phyloP scores from a whole-genome alignment of 768 basidiomycete genomes.

The Boletus subcaerulescens region DNA sequence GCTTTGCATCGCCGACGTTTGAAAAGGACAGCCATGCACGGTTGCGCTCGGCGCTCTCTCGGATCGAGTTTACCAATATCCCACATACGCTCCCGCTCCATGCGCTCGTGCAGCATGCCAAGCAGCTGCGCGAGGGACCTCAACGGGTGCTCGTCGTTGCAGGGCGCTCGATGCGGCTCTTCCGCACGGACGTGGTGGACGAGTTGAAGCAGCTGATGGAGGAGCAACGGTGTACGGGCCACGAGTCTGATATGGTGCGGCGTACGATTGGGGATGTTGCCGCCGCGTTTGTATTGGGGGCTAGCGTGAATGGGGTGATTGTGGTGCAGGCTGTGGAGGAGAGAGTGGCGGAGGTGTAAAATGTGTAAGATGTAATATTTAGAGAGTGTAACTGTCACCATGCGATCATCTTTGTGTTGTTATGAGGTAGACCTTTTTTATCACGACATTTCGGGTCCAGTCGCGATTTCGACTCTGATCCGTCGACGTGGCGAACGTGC shows the following conservation, averaged over 20 bases:
- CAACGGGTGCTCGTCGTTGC: conserved; percentile 59
- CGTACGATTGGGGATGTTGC: conserved; percentile 88
- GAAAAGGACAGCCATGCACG: conserved; percentile 6
- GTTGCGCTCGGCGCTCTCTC: conserved; percentile 44
- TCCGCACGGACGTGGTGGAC: conserved; percentile 50
- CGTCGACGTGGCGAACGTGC: neutral
- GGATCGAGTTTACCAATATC: conserved; percentile 59
- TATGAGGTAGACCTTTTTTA: neutral
- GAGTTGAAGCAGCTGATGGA: conserved; percentile 56
- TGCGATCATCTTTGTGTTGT: too few relatives aligned
- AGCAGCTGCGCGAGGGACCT: conserved; percentile 20
- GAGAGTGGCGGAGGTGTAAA: neutral
- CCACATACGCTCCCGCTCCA: conserved; percentile 56
- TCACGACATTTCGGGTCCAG: neutral
- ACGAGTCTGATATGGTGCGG: conserved; percentile 43
- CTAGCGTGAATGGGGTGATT: conserved; percentile 57
- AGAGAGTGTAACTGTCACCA: neutral
- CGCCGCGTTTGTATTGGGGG: conserved; percentile 65
- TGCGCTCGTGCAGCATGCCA: conserved; percentile 45
- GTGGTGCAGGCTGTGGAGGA: conserved; percentile 61
- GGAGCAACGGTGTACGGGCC: conserved; percentile 20
- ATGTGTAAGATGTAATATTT: too few relatives aligned
- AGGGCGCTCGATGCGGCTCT: conserved; percentile 75
- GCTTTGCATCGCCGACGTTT: conserved; percentile 41
- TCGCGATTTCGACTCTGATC: too few relatives aligned